Base-by-base conservation (phyloP, 2,329 filamentous ascomycete species). In the Metarhizium robertsii region DNA sequence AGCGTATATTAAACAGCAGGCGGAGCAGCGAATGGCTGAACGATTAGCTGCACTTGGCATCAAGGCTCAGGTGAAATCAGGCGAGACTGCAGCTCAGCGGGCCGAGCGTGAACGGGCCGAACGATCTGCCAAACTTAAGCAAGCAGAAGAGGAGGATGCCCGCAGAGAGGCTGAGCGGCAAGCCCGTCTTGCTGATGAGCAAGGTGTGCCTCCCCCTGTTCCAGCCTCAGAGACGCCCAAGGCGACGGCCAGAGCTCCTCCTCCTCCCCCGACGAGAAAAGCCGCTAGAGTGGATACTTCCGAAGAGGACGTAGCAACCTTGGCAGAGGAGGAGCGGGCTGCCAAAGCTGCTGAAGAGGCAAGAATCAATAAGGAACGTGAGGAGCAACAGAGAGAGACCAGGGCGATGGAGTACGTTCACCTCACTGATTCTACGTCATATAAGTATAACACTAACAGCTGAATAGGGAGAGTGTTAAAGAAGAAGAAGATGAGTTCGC, bases 1-100 rank as follows among this genome's bases (percentile, higher is more conserved):
- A 40, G 91, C 92, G 5, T 96, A 95, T 66, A 96, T 97, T 67
- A 95, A 95, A 69, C 92, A 96, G 69, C 92, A 96, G 69, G 95
- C 94, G 8, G 92, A 97, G 69, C 90, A 92, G 67, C 89, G 92
- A 57, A 97, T 99, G 87, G 92, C 94, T 40, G 94, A 97, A 71
- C 86, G 94, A 58, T 82, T 99, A 65, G 94, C 94, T 58, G 92
- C 92, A 50, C 81, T 97, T 58, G 94, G 94, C 40, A 87, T 99
- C 67, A 95, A 90, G 69, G 85, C 90, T 34, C 87, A 89, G 6
- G 78, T 79, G 18, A 95, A 95, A 67, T 74, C 86, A 43, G 86
- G 87, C 3, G 94, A 99, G 73, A 88, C 85, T 34, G 75, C 91
- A 38, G 82, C 87, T 55, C 92, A 99, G 72, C 83, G 91, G 58